Evolutionary conservation across 768 basidiomycete genomes (phyloP), one percentile per base, ranked within the genome.

Genomic region (Podaxis mareebaensis): DNA sequence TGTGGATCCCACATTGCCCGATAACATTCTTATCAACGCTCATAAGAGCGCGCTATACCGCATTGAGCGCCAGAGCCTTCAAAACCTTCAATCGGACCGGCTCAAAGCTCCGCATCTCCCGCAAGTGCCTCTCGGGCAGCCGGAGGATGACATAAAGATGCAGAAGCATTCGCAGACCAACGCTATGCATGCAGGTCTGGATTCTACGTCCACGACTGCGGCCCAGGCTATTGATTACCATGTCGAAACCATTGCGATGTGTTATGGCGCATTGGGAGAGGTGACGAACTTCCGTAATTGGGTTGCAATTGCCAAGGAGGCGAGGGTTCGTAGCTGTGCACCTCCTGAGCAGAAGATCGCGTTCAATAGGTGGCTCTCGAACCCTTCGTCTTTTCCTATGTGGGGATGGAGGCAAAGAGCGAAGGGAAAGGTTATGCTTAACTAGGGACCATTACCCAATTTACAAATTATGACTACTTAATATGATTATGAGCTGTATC

Each of bases 261-360:
- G 77, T 49, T 79, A 78, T 66, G 80, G 78, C 0, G 78, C 77
- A 10, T 66, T 81, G 17, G 70, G 71, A 20, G 77, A 81, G 42
- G 68, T 66, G 15, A 66, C 73, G 30, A 73, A 73, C 58, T 81
- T 81, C 60, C 69, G 67, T 53, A 63, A 66, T 39, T 79, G 78
- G 78, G 67, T 71, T 15, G 66, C 65, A 53, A 65, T 66, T 36
- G 78, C 73, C 30, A 68, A 71, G 2, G 73, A 73, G 3, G 68
- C 66, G 3, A 70, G 74, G 22, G 67, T 65, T n/a, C 53, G 33
- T 20, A 60, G 24, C 2, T 51, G 63, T 24, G 40, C 44, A 2
- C 56, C 65, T 28, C 65, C 64, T 13, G 69, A 72, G 39, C 69
- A 72, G 44, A 69, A 66, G 46, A 58, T 72, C 36, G 75, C 74